Evolutionary conservation across 768 basidiomycete species (phyloP).

Genomic region (Leccinum ochraceum): DNA sequence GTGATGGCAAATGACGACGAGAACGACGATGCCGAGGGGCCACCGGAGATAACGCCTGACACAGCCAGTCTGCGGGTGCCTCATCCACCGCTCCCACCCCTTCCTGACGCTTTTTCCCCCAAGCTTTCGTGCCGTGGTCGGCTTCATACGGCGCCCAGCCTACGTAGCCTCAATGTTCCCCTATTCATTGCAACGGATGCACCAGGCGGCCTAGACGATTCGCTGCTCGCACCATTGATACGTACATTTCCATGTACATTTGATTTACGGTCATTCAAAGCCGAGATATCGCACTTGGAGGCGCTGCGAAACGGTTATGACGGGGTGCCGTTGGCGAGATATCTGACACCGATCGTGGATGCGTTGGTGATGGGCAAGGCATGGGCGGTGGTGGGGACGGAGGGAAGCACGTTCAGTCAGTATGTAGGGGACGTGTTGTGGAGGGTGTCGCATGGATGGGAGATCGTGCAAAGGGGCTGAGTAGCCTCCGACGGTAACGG

Average conservation of each 20-base stretch:
- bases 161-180: constrained; percentile 51
- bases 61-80: constrained; percentile 23
- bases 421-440: constrained; percentile 71
- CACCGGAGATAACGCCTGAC: constrained; percentile 22
- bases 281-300: constrained; percentile 33
- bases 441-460: constrained; percentile 54
- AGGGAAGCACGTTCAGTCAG: constrained; percentile 73
- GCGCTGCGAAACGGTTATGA: constrained; percentile 48
- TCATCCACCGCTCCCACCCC: constrained; percentile 30
- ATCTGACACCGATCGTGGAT: constrained; percentile 66
- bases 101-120: constrained; percentile 17
- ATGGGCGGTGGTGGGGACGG: constrained; percentile 62
- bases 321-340: constrained; percentile 44
- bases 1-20: background rate
- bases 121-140: constrained; percentile 39
- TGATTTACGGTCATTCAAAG: constrained; percentile 52
- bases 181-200: constrained; percentile 70
- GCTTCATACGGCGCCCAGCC: constrained; percentile 36
- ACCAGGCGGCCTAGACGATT: constrained; percentile 38
- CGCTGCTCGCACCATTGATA: constrained; percentile 46
- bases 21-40: constrained; percentile 8
- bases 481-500: background rate
- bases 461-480: constrained; percentile 51
- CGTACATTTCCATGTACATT: constrained; percentile 66
- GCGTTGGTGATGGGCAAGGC: constrained; percentile 67